Conservation (phyloP, 768 basidiomycete species). For the Pulveroboletus sp. region DNA sequence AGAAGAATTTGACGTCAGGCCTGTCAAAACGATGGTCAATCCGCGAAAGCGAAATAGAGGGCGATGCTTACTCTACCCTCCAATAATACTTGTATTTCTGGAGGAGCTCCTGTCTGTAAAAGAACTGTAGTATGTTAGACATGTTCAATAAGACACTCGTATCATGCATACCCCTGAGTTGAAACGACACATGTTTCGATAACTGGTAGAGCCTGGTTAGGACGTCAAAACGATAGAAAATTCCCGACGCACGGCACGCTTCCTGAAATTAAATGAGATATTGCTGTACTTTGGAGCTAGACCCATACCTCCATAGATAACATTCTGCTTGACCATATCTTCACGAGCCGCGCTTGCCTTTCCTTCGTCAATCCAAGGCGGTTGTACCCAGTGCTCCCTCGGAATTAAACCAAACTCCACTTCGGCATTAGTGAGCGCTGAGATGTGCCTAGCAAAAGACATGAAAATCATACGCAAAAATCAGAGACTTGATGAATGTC, state of each 20-base stretch:
- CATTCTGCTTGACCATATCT: conserved; percentile 59
- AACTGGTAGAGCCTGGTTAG: conserved; percentile 39
- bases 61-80: conserved; percentile 74
- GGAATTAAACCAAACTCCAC: conserved; percentile 66
- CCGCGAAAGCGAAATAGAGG: conserved; percentile 1
- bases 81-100: conserved; percentile 83
- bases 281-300: conserved; percentile 1
- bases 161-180: conserved; percentile 69
- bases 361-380: conserved; percentile 72
- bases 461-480: conserved; percentile 5
- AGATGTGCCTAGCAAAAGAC: conserved; percentile 27
- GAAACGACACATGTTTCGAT: conserved; percentile 95
- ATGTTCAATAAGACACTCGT: not conserved
- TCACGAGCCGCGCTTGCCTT: conserved; percentile 55
- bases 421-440: conserved; percentile 25
- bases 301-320: conserved; percentile 62
- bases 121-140: conserved; percentile 50
- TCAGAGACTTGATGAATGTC: conserved; percentile 9
- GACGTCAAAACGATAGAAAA: not conserved
- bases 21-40: conserved; percentile 32
- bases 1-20: conserved; percentile 78
- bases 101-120: conserved; percentile 78
- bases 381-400: conserved; percentile 71
- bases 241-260: conserved; percentile 61
- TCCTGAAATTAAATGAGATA: conserved; percentile 37